phyloP scores from a whole-genome alignment of 2,329 filamentous ascomycete genomes.

The Arthroderma sp. region DNA sequence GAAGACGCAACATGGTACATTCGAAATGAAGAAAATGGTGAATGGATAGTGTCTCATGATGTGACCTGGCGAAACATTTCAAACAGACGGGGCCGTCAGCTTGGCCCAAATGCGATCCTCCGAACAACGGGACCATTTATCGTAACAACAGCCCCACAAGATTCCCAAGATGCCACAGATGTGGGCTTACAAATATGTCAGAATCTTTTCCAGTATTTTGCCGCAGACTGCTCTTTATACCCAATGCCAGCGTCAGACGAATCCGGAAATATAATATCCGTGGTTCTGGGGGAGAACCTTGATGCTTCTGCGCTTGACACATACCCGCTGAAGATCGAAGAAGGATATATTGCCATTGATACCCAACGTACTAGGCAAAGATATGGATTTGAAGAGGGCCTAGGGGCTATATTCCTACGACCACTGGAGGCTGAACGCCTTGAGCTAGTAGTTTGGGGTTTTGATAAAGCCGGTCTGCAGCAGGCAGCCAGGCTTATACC shows the following conservation, averaged over 20 bases:
- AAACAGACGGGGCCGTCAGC: constrained; percentile 34
- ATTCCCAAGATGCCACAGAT: constrained; percentile 17
- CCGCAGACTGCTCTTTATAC: constrained; percentile 31
- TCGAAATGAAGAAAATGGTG: constrained; percentile 7
- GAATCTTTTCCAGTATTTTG: constrained; percentile 46
- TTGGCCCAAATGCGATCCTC: constrained; percentile 41
- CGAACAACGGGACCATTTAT: constrained; percentile 34
- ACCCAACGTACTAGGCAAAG: constrained; percentile 10
- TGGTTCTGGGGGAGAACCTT: constrained; percentile 16
- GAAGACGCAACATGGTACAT: constrained; percentile 15
- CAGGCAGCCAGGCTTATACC: constrained; percentile 42
- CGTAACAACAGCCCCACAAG: constrained; percentile 19
- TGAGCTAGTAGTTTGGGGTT: constrained; percentile 45
- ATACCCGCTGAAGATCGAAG: constrained; percentile 18
- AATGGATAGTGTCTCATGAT: constrained; percentile 14
- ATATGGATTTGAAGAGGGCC: constrained; percentile 21
- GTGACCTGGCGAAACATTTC: constrained; percentile 16
- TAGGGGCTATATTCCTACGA: constrained; percentile 40
- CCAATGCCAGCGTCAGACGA: constrained; percentile 12
- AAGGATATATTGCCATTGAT: constrained; percentile 9
- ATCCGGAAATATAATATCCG: constrained; percentile 34
- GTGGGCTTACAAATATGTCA: constrained; percentile 42
- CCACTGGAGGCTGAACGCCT: constrained; percentile 36
- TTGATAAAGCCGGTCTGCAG: constrained; percentile 33
- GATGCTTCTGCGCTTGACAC: constrained; percentile 8